phyloP scores from a whole-genome alignment of 345 rosid genomes.

The Citrus cavaleriei region DNA sequence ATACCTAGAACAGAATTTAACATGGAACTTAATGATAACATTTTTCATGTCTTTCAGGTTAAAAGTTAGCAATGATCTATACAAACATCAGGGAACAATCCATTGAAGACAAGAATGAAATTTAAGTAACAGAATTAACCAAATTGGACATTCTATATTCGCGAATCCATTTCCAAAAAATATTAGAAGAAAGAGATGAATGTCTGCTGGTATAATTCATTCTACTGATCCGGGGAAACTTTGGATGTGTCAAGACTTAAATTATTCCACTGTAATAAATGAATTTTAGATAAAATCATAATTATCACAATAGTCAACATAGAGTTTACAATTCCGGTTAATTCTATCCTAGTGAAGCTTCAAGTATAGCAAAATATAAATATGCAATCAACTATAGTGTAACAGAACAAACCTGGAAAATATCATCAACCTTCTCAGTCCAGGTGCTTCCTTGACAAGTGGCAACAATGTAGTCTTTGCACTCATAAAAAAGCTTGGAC shows the following conservation, averaged over 20 bases:
- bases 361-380: background rate
- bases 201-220: background rate
- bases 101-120: background rate
- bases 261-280: background rate
- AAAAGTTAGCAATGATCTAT: background rate
- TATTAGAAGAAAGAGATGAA: background rate
- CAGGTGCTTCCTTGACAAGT: slow-evolving; percentile 60
- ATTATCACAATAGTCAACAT: background rate
- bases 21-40: background rate
- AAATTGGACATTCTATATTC: background rate
- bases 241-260: background rate
- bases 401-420: slow-evolving; percentile 63
- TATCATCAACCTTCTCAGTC: slow-evolving; percentile 69
- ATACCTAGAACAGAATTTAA: slow-evolving; percentile 47
- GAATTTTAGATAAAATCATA: background rate
- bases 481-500: slow-evolving; percentile 69
- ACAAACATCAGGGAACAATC: background rate
- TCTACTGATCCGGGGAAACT: background rate
- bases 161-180: background rate
- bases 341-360: background rate
- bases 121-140: background rate
- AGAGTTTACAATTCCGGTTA: background rate
- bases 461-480: slow-evolving; percentile 72
- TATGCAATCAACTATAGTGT: background rate
- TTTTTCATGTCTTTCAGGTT: background rate